These are phyloP conservation scores for Leishmania tropica DNA, from an alignment of 208 protist species.

Conservation along the genomic window DNA sequence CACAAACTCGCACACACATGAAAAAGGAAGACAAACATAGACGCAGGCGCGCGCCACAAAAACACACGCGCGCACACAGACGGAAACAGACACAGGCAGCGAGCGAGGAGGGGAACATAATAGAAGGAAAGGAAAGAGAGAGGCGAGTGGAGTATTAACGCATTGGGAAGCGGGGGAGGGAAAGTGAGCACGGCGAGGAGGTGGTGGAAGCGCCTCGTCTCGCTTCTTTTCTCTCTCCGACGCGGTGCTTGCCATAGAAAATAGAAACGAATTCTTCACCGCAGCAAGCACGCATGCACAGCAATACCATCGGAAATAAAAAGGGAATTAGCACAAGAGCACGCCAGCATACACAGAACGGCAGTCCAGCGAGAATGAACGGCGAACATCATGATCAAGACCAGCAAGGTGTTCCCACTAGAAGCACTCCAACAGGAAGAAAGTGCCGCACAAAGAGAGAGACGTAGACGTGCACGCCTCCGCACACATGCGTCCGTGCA, in stretches of 20 bases:
- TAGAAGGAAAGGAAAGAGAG: not conserved
- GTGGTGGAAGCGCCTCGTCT: not conserved
- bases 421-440: not conserved
- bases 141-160: not conserved
- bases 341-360: not conserved
- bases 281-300: not conserved
- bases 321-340: not conserved
- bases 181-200: too few species aligned
- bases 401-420: not conserved
- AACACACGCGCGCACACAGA: not conserved
- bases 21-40: not conserved
- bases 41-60: not conserved
- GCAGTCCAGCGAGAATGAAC: not conserved
- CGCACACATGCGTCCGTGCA: not conserved
- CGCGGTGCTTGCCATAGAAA: not conserved
- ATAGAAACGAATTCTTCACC: not conserved
- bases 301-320: not conserved
- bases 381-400: not conserved
- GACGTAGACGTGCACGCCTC: not conserved
- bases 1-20: not conserved
- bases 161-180: not conserved
- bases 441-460: not conserved
- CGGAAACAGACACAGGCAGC: not conserved
- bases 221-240: not conserved
- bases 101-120: not conserved